Evolutionary conservation across 352 stramenopile genomes (phyloP).

Genomic region (Bremia lactucae): DNA sequence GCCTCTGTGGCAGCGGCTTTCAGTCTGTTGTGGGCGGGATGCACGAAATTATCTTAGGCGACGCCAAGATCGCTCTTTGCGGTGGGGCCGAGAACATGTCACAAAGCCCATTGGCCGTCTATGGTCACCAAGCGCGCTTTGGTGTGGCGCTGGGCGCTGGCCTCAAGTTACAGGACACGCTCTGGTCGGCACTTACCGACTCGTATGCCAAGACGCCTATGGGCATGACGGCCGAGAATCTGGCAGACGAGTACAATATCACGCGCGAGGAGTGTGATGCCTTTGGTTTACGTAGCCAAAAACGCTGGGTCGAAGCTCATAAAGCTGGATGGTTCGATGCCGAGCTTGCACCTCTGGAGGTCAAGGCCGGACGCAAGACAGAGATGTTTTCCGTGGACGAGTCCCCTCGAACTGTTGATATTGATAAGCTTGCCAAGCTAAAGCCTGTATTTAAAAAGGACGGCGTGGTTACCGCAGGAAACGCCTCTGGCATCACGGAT

Average conservation of each 20-base stretch:
- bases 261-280: constrained; percentile 91
- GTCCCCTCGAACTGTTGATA: constrained; percentile 62
- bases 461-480: constrained; percentile 93
- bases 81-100: constrained; percentile 95
- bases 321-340: constrained; percentile 88
- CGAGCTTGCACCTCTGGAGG: constrained; percentile 88
- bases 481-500: constrained; percentile 95
- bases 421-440: constrained; percentile 86
- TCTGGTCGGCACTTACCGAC: constrained; percentile 96
- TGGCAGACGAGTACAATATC: constrained; percentile 93
- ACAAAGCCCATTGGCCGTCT: constrained; percentile 86
- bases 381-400: constrained; percentile 70
- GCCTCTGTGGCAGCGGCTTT: constrained; percentile 95
- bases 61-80: constrained; percentile 85
- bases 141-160: constrained; percentile 88
- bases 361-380: constrained; percentile 89
- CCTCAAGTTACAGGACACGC: constrained; percentile 89
- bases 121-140: constrained; percentile 89
- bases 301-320: constrained; percentile 86
- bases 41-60: constrained; percentile 86
- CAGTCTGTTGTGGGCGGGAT: constrained; percentile 90
- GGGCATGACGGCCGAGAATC: constrained; percentile 97
- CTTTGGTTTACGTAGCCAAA: constrained; percentile 91
- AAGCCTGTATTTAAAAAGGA: constrained; percentile 97
- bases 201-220: constrained; percentile 91